A percentile compares a stretch with the other conserved stretches of the same genome.
These are phyloP conservation scores for Centella asiatica DNA, from an alignment of 129 eudicot species.

Conservation along the genomic window DNA sequence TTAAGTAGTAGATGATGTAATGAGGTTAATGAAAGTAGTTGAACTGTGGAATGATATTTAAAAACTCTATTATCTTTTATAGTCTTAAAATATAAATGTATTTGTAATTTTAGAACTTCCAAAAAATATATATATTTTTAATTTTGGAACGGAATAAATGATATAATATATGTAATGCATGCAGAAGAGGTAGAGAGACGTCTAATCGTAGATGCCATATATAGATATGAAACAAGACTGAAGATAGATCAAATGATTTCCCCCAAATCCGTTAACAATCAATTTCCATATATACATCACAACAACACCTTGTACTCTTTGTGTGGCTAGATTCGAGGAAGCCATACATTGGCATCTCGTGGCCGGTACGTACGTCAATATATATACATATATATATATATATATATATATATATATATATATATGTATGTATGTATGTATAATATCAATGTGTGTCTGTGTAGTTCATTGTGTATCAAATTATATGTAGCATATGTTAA, in stretches of 20 bases:
- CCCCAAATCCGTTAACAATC: constrained; percentile 38
- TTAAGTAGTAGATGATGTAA: too few relatives aligned
- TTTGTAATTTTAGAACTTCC: too few relatives aligned
- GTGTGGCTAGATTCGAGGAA: constrained; percentile 18
- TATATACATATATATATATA: neutral
- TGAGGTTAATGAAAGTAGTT: too few relatives aligned
- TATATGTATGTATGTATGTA: neutral
- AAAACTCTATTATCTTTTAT: too few relatives aligned
- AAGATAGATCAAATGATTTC: constrained; percentile 31
- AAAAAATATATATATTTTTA: too few relatives aligned
- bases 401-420: neutral
- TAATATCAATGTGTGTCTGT: neutral
- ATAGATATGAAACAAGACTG: constrained; percentile 23
- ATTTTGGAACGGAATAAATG: too few relatives aligned
- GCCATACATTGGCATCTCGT: constrained; percentile 15
- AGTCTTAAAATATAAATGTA: too few relatives aligned
- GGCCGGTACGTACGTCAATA: neutral
- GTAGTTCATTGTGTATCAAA: too few relatives aligned
- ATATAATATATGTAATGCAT: too few relatives aligned
- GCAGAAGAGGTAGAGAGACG: constrained; percentile 17
- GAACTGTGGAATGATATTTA: too few relatives aligned
- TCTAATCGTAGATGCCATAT: constrained; percentile 34
- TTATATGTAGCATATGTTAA: too few relatives aligned
- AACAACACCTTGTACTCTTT: neutral
- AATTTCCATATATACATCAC: constrained; percentile 1